phyloP scores from a whole-genome alignment of 495 filamentous ascomycete species.

The Bombardia bombarda region DNA sequence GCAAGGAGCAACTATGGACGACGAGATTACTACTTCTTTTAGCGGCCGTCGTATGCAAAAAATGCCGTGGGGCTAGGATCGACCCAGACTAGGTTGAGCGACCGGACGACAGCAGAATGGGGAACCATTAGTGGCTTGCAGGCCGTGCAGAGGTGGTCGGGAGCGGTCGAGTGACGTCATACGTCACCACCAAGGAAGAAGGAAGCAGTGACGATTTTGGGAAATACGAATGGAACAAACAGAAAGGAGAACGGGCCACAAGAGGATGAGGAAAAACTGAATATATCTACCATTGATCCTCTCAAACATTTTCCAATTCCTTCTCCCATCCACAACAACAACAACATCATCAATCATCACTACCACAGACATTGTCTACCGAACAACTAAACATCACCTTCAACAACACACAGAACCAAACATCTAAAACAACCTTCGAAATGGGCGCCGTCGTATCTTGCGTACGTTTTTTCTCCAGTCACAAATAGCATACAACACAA shows the following conservation, averaged over 20 bases:
- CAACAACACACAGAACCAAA: constrained; percentile 7
- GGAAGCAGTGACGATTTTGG: too few species aligned
- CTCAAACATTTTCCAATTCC: background rate
- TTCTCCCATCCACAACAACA: background rate
- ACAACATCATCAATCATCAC: constrained; percentile 1
- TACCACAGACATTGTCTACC: background rate
- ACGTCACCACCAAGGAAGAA: background rate
- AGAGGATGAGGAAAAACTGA: background rate
- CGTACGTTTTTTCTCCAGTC: constrained; percentile 50
- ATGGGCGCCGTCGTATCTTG: constrained; percentile 97
- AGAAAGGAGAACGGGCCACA: background rate
- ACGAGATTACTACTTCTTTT: too few species aligned
- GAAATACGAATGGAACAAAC: background rate
- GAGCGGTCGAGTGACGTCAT: constrained; percentile 4
- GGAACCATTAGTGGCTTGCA: too few species aligned
- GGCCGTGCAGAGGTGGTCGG: too few species aligned
- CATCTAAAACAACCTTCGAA: constrained; percentile 33
- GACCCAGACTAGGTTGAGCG: too few species aligned
- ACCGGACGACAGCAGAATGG: too few species aligned
- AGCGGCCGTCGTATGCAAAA: too few species aligned
- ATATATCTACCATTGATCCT: background rate
- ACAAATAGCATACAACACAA: too few species aligned
- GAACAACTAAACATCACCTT: constrained; percentile 2
- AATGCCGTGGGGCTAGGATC: too few species aligned
- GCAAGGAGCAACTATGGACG: too few species aligned